These are phyloP conservation scores for Oldenlandia corymbosa DNA, from an alignment of 257 asterid genomes.

Conservation along the genomic window DNA sequence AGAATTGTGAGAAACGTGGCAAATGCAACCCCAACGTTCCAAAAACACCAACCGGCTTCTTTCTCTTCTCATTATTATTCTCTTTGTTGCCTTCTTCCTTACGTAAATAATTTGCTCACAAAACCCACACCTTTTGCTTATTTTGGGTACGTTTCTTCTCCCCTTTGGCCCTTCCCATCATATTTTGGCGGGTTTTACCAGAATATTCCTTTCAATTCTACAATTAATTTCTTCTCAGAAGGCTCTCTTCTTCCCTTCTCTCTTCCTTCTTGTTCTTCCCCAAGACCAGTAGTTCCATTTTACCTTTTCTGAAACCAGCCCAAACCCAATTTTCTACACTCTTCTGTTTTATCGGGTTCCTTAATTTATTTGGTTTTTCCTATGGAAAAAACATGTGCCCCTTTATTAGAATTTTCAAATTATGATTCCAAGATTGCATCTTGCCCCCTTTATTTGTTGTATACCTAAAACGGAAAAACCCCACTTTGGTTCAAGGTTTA, in stretches of 20 bases:
- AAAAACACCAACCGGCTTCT: too few relatives aligned
- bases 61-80: too few relatives aligned
- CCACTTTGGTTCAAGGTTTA: background rate
- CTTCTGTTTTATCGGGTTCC: too few relatives aligned
- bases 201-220: conserved; percentile 8
- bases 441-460: background rate
- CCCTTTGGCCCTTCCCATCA: background rate
- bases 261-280: background rate
- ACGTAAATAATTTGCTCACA: too few relatives aligned
- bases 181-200: background rate
- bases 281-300: background rate
- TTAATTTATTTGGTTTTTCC: too few relatives aligned
- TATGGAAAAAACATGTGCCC: background rate
- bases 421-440: background rate
- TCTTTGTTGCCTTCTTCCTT: too few relatives aligned
- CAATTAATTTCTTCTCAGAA: background rate
- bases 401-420: too few relatives aligned
- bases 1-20: too few relatives aligned
- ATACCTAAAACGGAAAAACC: background rate
- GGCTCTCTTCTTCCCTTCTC: background rate
- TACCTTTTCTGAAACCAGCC: background rate
- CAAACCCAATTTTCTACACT: too few relatives aligned
- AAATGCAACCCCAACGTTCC: too few relatives aligned
- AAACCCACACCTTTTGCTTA: background rate
- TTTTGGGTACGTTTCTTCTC: background rate